Evolutionary conservation across 352 stramenopile species (phyloP).

Genomic region (Phytophthora hybrid): DNA sequence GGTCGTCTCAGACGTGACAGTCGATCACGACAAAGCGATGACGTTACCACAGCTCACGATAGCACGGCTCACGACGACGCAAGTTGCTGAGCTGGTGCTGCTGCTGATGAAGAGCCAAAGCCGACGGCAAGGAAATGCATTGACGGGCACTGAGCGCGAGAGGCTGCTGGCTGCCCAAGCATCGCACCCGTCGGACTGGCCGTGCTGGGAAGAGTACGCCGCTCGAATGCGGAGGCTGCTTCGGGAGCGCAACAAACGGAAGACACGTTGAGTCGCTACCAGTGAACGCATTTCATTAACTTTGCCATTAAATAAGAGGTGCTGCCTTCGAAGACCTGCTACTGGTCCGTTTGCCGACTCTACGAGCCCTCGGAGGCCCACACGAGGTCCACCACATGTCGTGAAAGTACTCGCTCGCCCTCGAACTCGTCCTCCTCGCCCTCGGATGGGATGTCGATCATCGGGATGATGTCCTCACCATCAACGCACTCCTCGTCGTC

Average conservation of each 20-base stretch:
- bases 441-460: slow-evolving; percentile 53
- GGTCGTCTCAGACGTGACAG: not conserved
- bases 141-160: slow-evolving; percentile 30
- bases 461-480: slow-evolving; percentile 34
- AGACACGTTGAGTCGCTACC: slow-evolving; percentile 3
- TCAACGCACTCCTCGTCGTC: slow-evolving; percentile 34
- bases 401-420: slow-evolving; percentile 19
- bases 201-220: slow-evolving; percentile 37
- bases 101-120: slow-evolving; percentile 65
- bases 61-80: slow-evolving; percentile 2
- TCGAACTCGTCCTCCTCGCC: slow-evolving; percentile 45
- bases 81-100: slow-evolving; percentile 41
- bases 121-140: slow-evolving; percentile 26
- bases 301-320: slow-evolving; percentile 42
- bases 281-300: slow-evolving; percentile 2
- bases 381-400: slow-evolving; percentile 31
- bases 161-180: slow-evolving; percentile 21
- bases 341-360: slow-evolving; percentile 4
- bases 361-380: slow-evolving; percentile 27
- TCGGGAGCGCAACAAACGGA: slow-evolving; percentile 29
- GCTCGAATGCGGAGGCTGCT: slow-evolving; percentile 34
- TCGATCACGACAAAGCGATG: slow-evolving; percentile 12
- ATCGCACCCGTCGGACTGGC: slow-evolving; percentile 23
- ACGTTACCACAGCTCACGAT: not conserved
- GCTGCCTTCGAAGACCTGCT: slow-evolving; percentile 11